Evolutionary conservation across 805 yeast genomes (phyloP), one percentile per base, ranked within the genome.

Genomic region (Hyphopichia homilentoma): DNA sequence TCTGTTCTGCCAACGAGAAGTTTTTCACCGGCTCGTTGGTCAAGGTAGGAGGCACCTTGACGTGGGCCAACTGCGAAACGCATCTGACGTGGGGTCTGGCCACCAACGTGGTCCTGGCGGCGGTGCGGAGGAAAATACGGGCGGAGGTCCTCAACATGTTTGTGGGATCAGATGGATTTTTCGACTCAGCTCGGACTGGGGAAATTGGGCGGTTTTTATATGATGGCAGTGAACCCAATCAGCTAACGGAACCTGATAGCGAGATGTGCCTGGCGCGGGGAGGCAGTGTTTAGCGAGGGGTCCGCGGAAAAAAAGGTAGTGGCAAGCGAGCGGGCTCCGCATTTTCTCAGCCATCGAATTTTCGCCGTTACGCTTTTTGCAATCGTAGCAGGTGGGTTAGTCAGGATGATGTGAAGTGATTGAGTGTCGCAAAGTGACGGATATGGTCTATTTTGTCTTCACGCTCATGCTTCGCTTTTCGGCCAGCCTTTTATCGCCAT

Each of bases 21-120:
- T 69, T 58, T 51, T 77, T 80, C 21, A 77, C 72, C 3, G 81
- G 73, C 55, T 84, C 90, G 48, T 84, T 84, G 12, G 57, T 62
- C 32, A 81, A 66, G 28, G 66, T 65, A n/a, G 69, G 65, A 14
- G 89, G 88, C 3, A 77, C 63, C 35, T 70, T 69, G 33, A 73
- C 61, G 39, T 57, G 65, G 6, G 83, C 70, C 17, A 83, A 58
- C 48, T 81, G 87, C 23, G 68, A 54, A 17, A 47, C 60, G 13
- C 21, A 27, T 38, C 54, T 45, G 19, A 34, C 17, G 18, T 12
- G 20, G n/a, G 22, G 12, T 27, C 18, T 13, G 15, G 8, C 26
- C 26, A 14, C 26, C 26, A 7, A 24, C 12, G 12, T 8, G 11
- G 26, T 14, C 15, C 26, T 24, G 26, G 26, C 8, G 15, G 29